Conservation (phyloP, 345 rosid genomes). For the Raphanus raphanistrum region DNA sequence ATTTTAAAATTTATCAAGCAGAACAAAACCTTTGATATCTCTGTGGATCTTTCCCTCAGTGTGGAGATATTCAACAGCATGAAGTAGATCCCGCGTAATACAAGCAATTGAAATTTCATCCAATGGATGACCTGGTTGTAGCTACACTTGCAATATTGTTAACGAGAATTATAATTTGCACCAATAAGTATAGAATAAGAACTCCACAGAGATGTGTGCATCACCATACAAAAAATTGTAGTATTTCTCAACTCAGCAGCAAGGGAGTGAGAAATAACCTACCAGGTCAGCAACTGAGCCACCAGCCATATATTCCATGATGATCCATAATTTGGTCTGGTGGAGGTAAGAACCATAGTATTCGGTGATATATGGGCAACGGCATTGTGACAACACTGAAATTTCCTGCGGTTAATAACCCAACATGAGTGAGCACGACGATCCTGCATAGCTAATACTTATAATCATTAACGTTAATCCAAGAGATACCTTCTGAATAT, state of each 20-base stretch:
- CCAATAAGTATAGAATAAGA: slow-evolving; percentile 6
- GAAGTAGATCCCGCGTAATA: slow-evolving; percentile 92
- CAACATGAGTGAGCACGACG: slow-evolving; percentile 38
- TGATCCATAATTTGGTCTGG: slow-evolving; percentile 96
- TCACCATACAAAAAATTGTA: slow-evolving; percentile 10
- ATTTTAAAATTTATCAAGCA: slow-evolving; percentile 6
- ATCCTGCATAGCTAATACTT: slow-evolving; percentile 9
- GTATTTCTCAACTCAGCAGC: slow-evolving; percentile 15
- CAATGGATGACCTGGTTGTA: slow-evolving; percentile 87
- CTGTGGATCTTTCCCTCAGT: slow-evolving; percentile 95
- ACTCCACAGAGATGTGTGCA: slow-evolving; percentile 7
- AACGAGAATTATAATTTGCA: slow-evolving; percentile 15
- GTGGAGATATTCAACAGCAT: slow-evolving; percentile 95
- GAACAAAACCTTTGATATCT: slow-evolving; percentile 85
- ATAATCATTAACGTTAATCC: slow-evolving; percentile 5
- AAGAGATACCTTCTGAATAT: slow-evolving; percentile 87
- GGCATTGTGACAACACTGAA: slow-evolving; percentile 92
- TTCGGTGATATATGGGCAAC: slow-evolving; percentile 91
- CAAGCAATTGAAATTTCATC: slow-evolving; percentile 93
- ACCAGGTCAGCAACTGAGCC: slow-evolving; percentile 99
- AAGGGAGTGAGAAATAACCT: slow-evolving; percentile 51
- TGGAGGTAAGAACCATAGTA: slow-evolving; percentile 96
- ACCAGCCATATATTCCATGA: slow-evolving; percentile 99
- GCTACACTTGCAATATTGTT: slow-evolving; percentile 51
- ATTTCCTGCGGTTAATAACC: slow-evolving; percentile 67